Base-by-base conservation (phyloP, 2,329 filamentous ascomycete genomes). In the Claviceps africana region DNA sequence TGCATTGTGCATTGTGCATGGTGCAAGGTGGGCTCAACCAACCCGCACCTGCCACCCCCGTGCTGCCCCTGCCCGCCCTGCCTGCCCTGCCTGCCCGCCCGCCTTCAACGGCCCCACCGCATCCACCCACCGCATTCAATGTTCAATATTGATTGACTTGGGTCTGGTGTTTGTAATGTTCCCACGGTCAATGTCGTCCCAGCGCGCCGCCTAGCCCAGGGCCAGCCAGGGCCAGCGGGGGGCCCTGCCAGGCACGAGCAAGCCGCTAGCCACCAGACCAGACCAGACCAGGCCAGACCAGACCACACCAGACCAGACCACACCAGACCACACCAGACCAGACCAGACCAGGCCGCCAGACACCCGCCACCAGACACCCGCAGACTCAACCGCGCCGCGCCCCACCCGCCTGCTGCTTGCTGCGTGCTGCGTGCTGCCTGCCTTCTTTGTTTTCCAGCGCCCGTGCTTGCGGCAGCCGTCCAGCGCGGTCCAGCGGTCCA, bases 191-290 rank as follows among this genome's bases (percentile, higher is more conserved):
- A n/a, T n/a, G n/a, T n/a, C 10, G 42, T 33, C n/a, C 45, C 30
- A 48, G 47, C 35, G 13, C 13, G 22, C 21, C 47, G 15, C 17
- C 21, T 4, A 6, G 13, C 8, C 39, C 48, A 3, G 10, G 48
- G 39, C 47, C 47, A 28, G 17, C 37, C 25, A n/a, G n/a, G n/a
- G n/a, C n/a, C n/a, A n/a, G n/a, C n/a, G n/a, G n/a, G n/a, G 37
- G 15, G 40, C 28, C 42, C 19, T n/a, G n/a, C 22, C 45, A 51
- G 49, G 49, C 15, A 51, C 49, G 49, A 21, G 28, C 49, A 51
- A 37, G 42, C 49, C 48, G 35, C 48, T n/a, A n/a, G n/a, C n/a
- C n/a, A n/a, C n/a, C n/a, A n/a, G n/a, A n/a, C n/a, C n/a, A n/a
- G n/a, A n/a, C n/a, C n/a, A n/a, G n/a, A n/a, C n/a, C n/a, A n/a